Base-by-base conservation (phyloP, 2,329 filamentous ascomycete genomes). In the Cladosporium sp. region DNA sequence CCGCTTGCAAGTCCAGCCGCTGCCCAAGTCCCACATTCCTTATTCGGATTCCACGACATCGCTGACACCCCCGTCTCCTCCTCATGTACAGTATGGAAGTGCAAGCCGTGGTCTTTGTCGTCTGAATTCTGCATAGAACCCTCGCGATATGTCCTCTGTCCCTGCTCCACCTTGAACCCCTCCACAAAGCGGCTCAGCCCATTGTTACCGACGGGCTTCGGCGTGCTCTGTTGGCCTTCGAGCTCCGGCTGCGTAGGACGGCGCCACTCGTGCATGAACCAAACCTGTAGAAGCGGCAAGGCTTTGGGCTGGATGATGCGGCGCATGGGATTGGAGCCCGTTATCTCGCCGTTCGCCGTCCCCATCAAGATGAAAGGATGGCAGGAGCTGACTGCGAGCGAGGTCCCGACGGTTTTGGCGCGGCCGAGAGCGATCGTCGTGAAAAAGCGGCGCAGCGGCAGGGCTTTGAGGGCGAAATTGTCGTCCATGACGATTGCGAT, bases 201-300 rank as follows among this genome's bases (percentile, higher is more conserved):
- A 11, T 34, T 18, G 22, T 28, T 28, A 28, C 22, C 22, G 22
- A 28, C 22, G 5, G 22, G 22, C 14, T 44, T 31, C 7, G 32
- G 37, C 14, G 28, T 31, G 8, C 22, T 33, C 13, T 50, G 40
- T 3, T 43, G 18, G 22, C 55, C 50, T 9, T 19, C 34, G 10
- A 46, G 22, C 49, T 63, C 60, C 16, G 57, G 57, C 9, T 53
- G 48, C 3, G 46, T 59, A 5, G 59, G 54, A 9, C 63, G 57
- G 16, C 72, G 62, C 78, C 79, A 84, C 52, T 82, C 78, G 58
- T 83, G 79, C 19, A 69, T 64, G 58, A 83, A 83, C 77, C 80
- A 81, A 6, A 68, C 74, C 56, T 81, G 77, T 53, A 80, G 73
- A 70, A 73, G 80, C 9, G 76, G 72, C 8, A 71, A 68, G 9